phyloP scores from a whole-genome alignment of 2,329 filamentous ascomycete species.

The Alternaria brassicicola region DNA sequence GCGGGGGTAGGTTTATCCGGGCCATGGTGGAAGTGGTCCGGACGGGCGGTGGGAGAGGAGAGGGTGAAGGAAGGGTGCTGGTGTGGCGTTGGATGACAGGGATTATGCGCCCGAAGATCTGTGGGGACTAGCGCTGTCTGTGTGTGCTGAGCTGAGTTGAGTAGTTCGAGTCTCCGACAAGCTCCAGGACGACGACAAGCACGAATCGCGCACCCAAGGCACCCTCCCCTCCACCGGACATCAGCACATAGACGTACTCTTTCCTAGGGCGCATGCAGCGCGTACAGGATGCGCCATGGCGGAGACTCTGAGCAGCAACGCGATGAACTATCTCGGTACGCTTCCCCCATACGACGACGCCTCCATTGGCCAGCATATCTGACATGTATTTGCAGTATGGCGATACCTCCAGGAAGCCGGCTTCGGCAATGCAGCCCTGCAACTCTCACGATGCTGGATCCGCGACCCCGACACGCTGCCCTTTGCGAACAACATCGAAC shows the following conservation, averaged over 20 bases:
- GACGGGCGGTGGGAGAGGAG: neutral
- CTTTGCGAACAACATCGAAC: constrained; percentile 65
- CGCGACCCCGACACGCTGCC: constrained; percentile 65
- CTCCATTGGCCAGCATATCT: constrained; percentile 12
- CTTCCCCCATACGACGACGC: neutral
- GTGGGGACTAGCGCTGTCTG: constrained; percentile 4
- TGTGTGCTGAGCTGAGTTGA: neutral
- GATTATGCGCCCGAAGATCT: constrained; percentile 9
- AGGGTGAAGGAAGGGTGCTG: neutral
- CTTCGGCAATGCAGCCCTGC: constrained; percentile 64
- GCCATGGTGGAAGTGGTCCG: constrained; percentile 60
- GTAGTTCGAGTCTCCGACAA: constrained; percentile 1
- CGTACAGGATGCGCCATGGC: constrained; percentile 50
- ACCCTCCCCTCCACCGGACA: neutral
- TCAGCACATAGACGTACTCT: neutral
- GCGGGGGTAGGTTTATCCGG: constrained; percentile 89
- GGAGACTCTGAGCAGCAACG: constrained; percentile 61
- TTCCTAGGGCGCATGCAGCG: constrained; percentile 12
- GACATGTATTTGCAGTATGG: constrained; percentile 56
- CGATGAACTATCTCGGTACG: constrained; percentile 67
- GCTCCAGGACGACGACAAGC: neutral
- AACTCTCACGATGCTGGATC: constrained; percentile 67
- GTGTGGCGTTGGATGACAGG: neutral
- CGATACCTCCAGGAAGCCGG: constrained; percentile 58
- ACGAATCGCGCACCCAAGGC: constrained; percentile 6